phyloP scores from a whole-genome alignment of 108 stramenopile species.

The Pseudonitzschia multiseries region DNA sequence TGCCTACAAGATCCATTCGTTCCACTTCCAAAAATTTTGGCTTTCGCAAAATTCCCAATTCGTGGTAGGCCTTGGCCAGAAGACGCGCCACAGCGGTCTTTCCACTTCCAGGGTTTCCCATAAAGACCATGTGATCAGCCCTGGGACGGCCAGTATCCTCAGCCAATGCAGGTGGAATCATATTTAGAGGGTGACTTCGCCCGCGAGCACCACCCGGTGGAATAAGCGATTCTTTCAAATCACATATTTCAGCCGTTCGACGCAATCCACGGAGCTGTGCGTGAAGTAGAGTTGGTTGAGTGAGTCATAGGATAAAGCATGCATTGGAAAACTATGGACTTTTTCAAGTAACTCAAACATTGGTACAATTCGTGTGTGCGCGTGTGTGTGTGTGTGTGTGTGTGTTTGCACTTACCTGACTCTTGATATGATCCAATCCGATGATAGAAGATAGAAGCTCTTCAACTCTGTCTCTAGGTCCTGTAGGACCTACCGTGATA shows the following conservation, averaged over 20 bases:
- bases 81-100: constrained; percentile 95
- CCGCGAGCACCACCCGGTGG: constrained; percentile 65
- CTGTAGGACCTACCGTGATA: constrained; percentile 20
- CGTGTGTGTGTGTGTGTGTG: too few species aligned
- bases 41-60: constrained; percentile 81
- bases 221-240: constrained; percentile 77
- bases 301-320: not conserved
- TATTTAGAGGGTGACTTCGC: constrained; percentile 36
- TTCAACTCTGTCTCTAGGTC: constrained; percentile 83
- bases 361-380: not conserved
- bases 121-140: constrained; percentile 87
- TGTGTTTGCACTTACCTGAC: constrained; percentile 58
- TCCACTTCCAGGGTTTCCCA: constrained; percentile 94
- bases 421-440: constrained; percentile 87
- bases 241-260: constrained; percentile 83
- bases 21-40: constrained; percentile 90
- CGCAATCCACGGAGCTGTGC: constrained; percentile 62
- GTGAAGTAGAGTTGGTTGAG: constrained; percentile 1
- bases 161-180: constrained; percentile 56
- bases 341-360: not conserved
- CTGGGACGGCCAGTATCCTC: constrained; percentile 65
- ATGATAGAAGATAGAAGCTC: constrained; percentile 81
- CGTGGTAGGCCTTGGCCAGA: constrained; percentile 87
- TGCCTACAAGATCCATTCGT: constrained; percentile 83
- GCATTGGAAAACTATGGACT: not conserved